Percentiles rank a stretch among this genome's conserved stretches.
Conservation (phyloP, 805 yeast genomes). For the Yamadazyma endophytica region DNA sequence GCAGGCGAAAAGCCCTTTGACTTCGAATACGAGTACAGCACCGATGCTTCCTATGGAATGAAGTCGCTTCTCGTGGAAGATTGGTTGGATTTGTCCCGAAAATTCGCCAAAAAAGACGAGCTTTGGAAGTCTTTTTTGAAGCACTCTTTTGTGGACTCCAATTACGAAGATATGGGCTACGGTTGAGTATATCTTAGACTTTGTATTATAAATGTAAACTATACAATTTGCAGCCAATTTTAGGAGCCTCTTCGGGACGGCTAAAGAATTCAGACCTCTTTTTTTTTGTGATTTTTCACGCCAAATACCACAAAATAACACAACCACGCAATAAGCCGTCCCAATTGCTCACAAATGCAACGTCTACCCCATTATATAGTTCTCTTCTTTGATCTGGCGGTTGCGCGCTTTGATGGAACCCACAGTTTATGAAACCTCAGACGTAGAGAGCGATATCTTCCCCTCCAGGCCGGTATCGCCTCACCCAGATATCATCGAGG, state of each 20-base stretch:
- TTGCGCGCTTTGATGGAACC: conserved; percentile 5
- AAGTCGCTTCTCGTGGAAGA: conserved; percentile 53
- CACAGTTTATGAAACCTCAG: conserved; percentile 47
- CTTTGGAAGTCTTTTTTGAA: conserved; percentile 56
- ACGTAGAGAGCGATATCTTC: conserved; percentile 27
- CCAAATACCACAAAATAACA: neutral
- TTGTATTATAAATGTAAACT: no score
- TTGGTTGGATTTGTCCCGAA: conserved; percentile 57
- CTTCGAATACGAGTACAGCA: conserved; percentile 65
- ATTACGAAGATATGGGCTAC: conserved; percentile 51
- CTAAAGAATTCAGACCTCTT: no score
- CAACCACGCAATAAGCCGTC: neutral
- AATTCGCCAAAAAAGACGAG: conserved; percentile 41
- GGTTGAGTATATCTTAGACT: conserved; percentile 22
- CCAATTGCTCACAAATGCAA: neutral
- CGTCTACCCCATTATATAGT: neutral
- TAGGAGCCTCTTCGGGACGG: no score
- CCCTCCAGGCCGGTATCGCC: conserved; percentile 5
- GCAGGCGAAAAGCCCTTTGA: conserved; percentile 42
- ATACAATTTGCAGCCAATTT: no score
- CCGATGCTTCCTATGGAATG: conserved; percentile 56
- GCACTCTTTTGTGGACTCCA: conserved; percentile 61
- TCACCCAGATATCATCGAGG: conserved; percentile 13
- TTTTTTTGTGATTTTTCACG: no score
- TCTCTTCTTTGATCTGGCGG: neutral